phyloP scores from a whole-genome alignment of 441 rosid species.

The Populus trichocarpa region DNA sequence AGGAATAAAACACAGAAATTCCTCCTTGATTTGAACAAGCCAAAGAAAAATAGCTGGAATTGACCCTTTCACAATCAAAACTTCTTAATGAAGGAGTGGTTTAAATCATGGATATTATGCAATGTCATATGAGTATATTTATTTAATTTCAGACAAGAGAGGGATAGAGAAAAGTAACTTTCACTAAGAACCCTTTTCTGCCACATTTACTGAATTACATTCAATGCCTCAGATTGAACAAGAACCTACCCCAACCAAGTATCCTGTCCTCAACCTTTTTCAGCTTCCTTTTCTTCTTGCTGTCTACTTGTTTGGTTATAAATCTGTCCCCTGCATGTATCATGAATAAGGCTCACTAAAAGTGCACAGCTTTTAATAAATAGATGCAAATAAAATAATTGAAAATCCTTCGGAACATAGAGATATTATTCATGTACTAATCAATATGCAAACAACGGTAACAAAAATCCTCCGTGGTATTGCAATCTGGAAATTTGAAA shows the following conservation, averaged over 20 bases:
- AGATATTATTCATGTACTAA: background rate
- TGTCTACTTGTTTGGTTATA: constrained; percentile 70
- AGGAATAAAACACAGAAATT: background rate
- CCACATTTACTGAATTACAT: background rate
- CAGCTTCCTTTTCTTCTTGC: constrained; percentile 87
- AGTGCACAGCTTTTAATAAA: background rate
- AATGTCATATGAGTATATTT: background rate
- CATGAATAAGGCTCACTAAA: background rate
- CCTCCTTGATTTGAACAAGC: background rate
- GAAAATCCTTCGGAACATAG: background rate
- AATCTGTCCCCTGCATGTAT: constrained; percentile 71
- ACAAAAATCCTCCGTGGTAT: constrained; percentile 3
- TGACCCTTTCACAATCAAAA: background rate
- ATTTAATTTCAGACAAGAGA: background rate
- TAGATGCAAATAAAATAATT: constrained; percentile 4
- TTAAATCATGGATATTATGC: background rate
- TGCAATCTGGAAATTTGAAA: constrained; percentile 4
- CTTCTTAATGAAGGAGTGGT: background rate
- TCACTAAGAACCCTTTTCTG: background rate
- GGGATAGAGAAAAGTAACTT: background rate
- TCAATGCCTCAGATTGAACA: background rate
- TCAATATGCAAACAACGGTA: background rate
- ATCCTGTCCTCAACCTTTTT: constrained; percentile 86
- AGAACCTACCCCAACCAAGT: constrained; percentile 91
- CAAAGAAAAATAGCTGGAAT: background rate